These are phyloP conservation scores for Fonsecaea erecta DNA, from an alignment of 2,329 filamentous ascomycete species.

Conservation along the genomic window DNA sequence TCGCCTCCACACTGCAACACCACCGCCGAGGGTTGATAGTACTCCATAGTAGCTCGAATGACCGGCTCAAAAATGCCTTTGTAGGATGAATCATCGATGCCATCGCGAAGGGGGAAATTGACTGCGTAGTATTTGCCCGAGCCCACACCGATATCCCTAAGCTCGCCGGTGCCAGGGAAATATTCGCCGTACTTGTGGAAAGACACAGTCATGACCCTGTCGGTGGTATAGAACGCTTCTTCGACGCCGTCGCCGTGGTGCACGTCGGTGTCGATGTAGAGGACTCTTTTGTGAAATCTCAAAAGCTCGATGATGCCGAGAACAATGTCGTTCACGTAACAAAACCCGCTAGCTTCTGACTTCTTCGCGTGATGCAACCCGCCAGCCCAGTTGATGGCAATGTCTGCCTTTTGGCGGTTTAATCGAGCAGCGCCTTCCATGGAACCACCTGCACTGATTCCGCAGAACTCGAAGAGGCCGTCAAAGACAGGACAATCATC, in stretches of 20 bases:
- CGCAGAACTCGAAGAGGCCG: slow-evolving; percentile 72
- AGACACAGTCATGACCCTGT: slow-evolving; percentile 72
- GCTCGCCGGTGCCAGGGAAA: slow-evolving; percentile 71
- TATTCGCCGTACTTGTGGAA: slow-evolving; percentile 77
- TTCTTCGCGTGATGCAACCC: slow-evolving; percentile 97
- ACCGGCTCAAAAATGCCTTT: slow-evolving; percentile 71
- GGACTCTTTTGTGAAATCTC: slow-evolving; percentile 66
- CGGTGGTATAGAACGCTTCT: slow-evolving; percentile 73
- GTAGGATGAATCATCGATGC: slow-evolving; percentile 70
- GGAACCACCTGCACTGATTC: slow-evolving; percentile 70
- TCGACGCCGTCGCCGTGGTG: slow-evolving; percentile 72
- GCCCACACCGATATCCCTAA: slow-evolving; percentile 71
- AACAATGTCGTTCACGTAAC: slow-evolving; percentile 88
- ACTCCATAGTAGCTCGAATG: slow-evolving; percentile 71
- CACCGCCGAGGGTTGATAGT: slow-evolving; percentile 69
- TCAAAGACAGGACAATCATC: slow-evolving; percentile 70
- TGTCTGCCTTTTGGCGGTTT: slow-evolving; percentile 70
- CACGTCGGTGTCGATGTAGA: slow-evolving; percentile 71
- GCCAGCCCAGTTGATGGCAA: slow-evolving; percentile 84
- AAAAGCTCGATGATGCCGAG: slow-evolving; percentile 68
- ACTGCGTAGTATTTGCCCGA: slow-evolving; percentile 69
- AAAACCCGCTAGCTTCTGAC: slow-evolving; percentile 92
- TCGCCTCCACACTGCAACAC: slow-evolving; percentile 72
- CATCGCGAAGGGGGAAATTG: slow-evolving; percentile 71
- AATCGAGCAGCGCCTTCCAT: slow-evolving; percentile 73